These are phyloP conservation scores for Xylaria sp. DNA, from an alignment of 2,329 filamentous ascomycete genomes.

Conservation along the genomic window DNA sequence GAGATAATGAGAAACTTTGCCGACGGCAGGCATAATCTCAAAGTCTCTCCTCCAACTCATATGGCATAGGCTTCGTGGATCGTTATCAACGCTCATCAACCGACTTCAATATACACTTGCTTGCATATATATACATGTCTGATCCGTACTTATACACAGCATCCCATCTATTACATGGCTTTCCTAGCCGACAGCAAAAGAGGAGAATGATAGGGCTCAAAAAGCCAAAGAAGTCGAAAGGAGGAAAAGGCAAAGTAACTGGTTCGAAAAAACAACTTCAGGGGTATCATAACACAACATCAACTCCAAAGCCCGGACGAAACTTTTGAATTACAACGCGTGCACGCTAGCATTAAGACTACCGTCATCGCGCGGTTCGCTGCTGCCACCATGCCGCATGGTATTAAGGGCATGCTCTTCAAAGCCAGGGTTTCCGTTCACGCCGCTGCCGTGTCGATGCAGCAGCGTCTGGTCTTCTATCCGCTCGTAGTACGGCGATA, in stretches of 20 bases:
- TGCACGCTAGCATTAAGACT: constrained; percentile 12
- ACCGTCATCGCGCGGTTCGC: constrained; percentile 11
- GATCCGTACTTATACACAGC: neutral
- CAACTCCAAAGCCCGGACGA: neutral
- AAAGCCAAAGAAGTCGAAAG: neutral
- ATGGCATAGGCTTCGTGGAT: neutral
- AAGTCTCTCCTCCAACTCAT: neutral
- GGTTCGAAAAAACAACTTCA: constrained; percentile 1
- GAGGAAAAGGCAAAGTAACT: neutral
- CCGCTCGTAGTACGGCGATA: constrained; percentile 24
- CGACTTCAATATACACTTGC: neutral
- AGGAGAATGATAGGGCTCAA: neutral
- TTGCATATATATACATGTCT: neutral
- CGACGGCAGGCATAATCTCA: neutral
- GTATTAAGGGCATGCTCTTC: constrained; percentile 21
- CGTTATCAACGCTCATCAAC: neutral
- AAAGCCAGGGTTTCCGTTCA: neutral
- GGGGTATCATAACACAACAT: constrained; percentile 20
- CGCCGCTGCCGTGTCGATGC: neutral
- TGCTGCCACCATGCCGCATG: neutral
- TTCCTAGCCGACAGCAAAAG: neutral
- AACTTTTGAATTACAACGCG: neutral
- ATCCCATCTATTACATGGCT: neutral
- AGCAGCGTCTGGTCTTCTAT: constrained; percentile 27
- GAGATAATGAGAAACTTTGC: neutral